Evolutionary conservation across 805 yeast genomes (phyloP).

Genomic region (Ogataea saltuana): DNA sequence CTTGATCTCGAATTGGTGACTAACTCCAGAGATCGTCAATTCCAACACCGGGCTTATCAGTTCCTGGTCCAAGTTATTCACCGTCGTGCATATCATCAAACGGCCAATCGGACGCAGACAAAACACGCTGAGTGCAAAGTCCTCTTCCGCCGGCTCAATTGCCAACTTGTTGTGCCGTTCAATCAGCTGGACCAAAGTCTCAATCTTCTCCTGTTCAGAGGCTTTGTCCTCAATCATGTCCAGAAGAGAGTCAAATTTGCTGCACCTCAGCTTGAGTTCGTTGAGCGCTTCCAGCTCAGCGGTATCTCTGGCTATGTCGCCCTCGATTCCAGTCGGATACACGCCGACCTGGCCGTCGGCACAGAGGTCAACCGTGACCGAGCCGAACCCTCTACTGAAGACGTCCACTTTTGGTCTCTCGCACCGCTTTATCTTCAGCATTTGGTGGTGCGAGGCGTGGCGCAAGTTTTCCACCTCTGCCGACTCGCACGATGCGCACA

Average conservation of each 20-base stretch:
- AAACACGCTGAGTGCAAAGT: conserved; percentile 2
- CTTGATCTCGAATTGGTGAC: conserved; percentile 9
- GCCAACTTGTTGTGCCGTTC: not conserved
- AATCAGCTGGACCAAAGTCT: conserved; percentile 14
- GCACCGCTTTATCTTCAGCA: conserved; percentile 28
- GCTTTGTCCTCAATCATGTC: conserved; percentile 9
- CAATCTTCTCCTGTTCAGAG: conserved; percentile 14
- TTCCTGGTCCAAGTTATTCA: conserved; percentile 11
- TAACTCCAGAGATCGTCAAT: conserved; percentile 7
- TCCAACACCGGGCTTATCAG: conserved; percentile 14
- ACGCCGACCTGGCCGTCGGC: not conserved
- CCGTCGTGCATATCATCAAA: conserved; percentile 8
- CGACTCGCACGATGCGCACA: conserved; percentile 47
- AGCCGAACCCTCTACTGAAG: not conserved
- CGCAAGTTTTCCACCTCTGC: conserved; percentile 13
- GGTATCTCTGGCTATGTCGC: too few species aligned
- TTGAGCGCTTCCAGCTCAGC: conserved; percentile 9
- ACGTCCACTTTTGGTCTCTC: conserved; percentile 16
- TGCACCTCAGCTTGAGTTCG: conserved; percentile 11
- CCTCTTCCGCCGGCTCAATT: not conserved
- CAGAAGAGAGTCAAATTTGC: conserved; percentile 18
- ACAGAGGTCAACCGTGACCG: not conserved
- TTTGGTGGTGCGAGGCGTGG: conserved; percentile 29
- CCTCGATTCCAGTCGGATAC: not conserved
- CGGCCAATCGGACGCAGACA: conserved; percentile 8